Evolutionary conservation across 148 eudicot genomes (phyloP).

Genomic region (Fagopyrum tataricum): DNA sequence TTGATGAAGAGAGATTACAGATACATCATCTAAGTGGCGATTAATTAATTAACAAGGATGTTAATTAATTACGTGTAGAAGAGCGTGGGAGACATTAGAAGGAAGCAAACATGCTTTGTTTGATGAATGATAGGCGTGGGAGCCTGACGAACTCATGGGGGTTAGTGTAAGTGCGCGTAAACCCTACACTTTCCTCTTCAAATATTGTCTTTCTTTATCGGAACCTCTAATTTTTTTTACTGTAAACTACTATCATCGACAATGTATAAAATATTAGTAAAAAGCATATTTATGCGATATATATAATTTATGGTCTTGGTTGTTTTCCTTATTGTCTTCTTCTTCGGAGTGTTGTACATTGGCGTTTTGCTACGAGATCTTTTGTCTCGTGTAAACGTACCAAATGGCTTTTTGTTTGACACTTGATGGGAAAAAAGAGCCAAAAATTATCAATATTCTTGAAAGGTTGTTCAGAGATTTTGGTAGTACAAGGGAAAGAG

Average conservation of each 20-base stretch:
- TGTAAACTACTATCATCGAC: neutral
- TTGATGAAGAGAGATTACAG: neutral
- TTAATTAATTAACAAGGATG: neutral
- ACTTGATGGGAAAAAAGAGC: neutral
- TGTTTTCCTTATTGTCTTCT: neutral
- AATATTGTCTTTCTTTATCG: neutral
- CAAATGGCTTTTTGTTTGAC: neutral
- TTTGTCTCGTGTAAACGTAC: neutral
- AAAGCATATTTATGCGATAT: neutral
- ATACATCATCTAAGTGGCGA: neutral
- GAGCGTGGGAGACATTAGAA: conserved; percentile 12
- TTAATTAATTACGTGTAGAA: neutral
- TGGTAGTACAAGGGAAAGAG: conserved; percentile 5
- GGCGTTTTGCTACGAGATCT: neutral
- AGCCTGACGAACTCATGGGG: neutral
- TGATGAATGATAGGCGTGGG: conserved; percentile 12
- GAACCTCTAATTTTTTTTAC: neutral
- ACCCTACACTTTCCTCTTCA: neutral
- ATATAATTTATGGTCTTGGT: neutral
- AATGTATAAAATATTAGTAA: neutral
- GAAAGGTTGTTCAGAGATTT: neutral
- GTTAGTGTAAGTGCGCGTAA: neutral
- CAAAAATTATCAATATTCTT: neutral
- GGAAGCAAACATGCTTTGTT: conserved; percentile 3
- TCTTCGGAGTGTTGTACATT: neutral